phyloP scores from a whole-genome alignment of 208 protist genomes.

The Trypanosomatidae sp. region DNA sequence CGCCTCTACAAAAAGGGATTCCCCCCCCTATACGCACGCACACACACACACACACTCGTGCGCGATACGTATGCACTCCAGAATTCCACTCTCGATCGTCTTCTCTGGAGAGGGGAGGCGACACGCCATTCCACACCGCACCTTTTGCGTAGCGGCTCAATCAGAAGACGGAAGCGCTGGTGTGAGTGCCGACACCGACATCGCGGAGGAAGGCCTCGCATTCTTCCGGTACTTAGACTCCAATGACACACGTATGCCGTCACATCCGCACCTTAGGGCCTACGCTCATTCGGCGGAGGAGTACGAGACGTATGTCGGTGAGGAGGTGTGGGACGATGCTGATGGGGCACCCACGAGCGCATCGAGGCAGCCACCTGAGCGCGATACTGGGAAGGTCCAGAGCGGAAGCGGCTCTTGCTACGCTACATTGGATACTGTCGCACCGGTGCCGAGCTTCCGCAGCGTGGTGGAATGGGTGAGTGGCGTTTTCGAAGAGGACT shows the following conservation, averaged over 20 bases:
- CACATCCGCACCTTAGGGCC: conserved; percentile 42
- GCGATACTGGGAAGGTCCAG: neutral
- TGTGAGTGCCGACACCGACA: neutral
- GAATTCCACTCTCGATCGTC: conserved; percentile 64
- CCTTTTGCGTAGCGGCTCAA: conserved; percentile 26
- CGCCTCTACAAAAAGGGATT: conserved; percentile 1
- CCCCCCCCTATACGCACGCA: conserved; percentile 5
- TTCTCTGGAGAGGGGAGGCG: conserved; percentile 32
- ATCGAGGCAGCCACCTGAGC: neutral
- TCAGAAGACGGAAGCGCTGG: neutral
- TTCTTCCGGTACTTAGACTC: conserved; percentile 82
- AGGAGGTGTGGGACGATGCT: conserved; percentile 60
- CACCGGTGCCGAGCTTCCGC: conserved; percentile 34
- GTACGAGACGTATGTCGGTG: conserved; percentile 84
- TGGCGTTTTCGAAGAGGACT: conserved; percentile 24
- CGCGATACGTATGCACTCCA: conserved; percentile 38
- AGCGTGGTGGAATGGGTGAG: conserved; percentile 63
- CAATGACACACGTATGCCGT: conserved; percentile 75
- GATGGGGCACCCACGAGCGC: neutral
- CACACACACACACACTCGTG: neutral
- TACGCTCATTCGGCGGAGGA: conserved; percentile 38
- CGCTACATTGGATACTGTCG: neutral
- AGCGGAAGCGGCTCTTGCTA: neutral
- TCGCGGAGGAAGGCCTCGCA: conserved; percentile 21
- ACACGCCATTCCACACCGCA: conserved; percentile 57